Evolutionary conservation across 2,329 filamentous ascomycete species (phyloP).

Genomic region (Monosporascus sp.): DNA sequence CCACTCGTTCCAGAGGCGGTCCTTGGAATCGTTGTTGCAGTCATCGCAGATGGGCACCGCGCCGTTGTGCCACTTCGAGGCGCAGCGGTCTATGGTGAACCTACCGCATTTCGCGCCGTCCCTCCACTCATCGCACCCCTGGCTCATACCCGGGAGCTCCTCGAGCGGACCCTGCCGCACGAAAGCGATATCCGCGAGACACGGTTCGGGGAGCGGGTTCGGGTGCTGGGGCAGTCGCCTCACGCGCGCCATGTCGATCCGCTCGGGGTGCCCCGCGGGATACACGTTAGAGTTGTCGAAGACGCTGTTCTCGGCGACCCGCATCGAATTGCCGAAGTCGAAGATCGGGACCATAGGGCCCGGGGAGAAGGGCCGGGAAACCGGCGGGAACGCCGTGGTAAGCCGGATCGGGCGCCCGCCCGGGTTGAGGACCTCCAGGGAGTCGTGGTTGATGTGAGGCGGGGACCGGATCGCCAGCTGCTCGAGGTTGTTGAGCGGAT

Average conservation of each 20-base stretch:
- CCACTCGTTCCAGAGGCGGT: slow-evolving; percentile 9
- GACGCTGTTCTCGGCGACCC: too few species aligned
- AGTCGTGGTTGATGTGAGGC: neutral
- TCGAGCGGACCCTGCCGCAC: neutral
- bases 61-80: slow-evolving; percentile 9
- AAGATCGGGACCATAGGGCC: neutral
- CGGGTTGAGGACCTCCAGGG: neutral
- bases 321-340: neutral
- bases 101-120: neutral
- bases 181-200: slow-evolving; percentile 2
- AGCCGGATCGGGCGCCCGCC: neutral
- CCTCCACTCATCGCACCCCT: too few species aligned
- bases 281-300: neutral
- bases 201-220: neutral
- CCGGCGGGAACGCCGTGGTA: neutral
- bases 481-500: neutral
- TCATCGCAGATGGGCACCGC: slow-evolving; percentile 12
- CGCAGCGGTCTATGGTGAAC: slow-evolving; percentile 8
- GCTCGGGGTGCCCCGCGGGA: neutral
- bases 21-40: slow-evolving; percentile 21
- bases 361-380: neutral
- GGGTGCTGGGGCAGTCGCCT: slow-evolving; percentile 3
- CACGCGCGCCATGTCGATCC: neutral
- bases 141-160: neutral
- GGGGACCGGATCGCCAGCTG: neutral